Evolutionary conservation across 805 yeast genomes (phyloP).

Genomic region (Kazachstania psychrophila): DNA sequence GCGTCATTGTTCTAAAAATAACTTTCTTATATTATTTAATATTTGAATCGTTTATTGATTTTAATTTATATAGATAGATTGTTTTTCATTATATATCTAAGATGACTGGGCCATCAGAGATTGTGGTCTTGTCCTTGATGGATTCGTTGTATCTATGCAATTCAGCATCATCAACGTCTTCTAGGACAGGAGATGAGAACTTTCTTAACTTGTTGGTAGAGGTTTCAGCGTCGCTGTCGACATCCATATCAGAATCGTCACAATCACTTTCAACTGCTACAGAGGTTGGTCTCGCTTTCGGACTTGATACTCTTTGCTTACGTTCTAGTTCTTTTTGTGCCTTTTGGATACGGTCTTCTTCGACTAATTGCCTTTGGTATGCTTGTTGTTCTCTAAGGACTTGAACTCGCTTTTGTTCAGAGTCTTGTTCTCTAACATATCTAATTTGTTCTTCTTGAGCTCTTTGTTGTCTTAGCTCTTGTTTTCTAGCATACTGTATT

Average conservation of each 20-base stretch:
- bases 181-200: constrained; percentile 19
- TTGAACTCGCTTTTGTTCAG: constrained; percentile 6
- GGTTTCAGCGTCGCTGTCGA: not conserved
- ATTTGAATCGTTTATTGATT: too few relatives aligned
- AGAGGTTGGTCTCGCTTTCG: not conserved
- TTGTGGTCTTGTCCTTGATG: constrained; percentile 18
- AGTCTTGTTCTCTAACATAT: constrained; percentile 2
- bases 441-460: constrained; percentile 4
- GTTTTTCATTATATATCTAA: constrained; percentile 14
- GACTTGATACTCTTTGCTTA: not conserved
- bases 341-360: constrained; percentile 8
- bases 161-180: constrained; percentile 31
- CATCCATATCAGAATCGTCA: constrained; percentile 1
- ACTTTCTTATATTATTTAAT: too few relatives aligned
- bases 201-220: constrained; percentile 1
- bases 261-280: not conserved
- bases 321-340: constrained; percentile 2
- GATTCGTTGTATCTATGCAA: constrained; percentile 20
- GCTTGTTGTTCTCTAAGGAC: constrained; percentile 5
- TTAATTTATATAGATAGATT: not conserved
- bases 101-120: constrained; percentile 19
- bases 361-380: constrained; percentile 9
- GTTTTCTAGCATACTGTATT: not conserved
- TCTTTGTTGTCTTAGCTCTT: constrained; percentile 2
- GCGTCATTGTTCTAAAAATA: not conserved